Conservation (phyloP, 2,329 filamentous ascomycete species). For the Colletotrichum sp. region DNA sequence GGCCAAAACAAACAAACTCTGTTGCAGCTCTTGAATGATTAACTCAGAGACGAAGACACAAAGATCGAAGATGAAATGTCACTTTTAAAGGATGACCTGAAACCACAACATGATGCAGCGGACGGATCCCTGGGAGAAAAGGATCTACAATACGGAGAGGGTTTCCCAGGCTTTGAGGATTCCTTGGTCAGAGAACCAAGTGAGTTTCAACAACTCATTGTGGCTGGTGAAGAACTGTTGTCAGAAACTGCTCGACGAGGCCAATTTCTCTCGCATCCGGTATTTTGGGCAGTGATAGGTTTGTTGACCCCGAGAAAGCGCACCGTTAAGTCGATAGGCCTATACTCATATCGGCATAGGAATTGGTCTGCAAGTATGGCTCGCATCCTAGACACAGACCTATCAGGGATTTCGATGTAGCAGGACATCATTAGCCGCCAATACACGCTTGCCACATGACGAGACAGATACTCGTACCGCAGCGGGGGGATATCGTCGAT, state of each 20-base stretch:
- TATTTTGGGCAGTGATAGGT: not conserved
- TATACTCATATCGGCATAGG: not conserved
- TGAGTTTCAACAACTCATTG: not conserved
- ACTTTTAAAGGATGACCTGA: not conserved
- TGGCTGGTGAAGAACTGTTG: not conserved
- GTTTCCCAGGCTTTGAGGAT: not conserved
- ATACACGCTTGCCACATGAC: not conserved
- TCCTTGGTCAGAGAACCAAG: not conserved
- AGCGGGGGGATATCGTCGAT: not conserved
- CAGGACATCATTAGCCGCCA: not conserved
- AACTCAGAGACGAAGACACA: not conserved
- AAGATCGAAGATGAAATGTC: not conserved
- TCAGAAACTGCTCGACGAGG: not conserved
- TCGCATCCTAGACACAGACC: not conserved
- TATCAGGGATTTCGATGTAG: not conserved
- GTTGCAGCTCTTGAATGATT: not conserved
- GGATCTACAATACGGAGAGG: not conserved
- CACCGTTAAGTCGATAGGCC: not conserved
- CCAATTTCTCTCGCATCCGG: not conserved
- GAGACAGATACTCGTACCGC: not conserved
- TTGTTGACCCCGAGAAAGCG: not conserved
- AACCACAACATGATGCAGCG: not conserved
- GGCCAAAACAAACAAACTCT: not conserved
- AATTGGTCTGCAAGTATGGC: not conserved
- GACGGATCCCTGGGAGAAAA: not conserved